phyloP scores from a whole-genome alignment of 1,284 basidiomycete genomes.

The Amylostereum areolatum region DNA sequence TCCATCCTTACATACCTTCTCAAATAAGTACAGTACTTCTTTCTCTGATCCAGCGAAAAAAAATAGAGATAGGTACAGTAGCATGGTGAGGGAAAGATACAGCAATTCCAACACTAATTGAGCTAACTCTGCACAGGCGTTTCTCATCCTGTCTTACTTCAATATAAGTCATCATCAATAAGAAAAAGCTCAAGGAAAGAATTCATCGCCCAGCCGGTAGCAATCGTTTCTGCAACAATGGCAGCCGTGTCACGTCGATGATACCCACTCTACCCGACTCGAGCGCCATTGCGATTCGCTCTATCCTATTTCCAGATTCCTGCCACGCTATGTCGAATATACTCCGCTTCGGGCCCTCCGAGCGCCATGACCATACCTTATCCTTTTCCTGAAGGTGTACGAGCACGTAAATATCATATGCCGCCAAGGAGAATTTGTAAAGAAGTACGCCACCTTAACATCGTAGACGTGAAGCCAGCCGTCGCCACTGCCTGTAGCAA shows the following conservation, averaged over 20 bases:
- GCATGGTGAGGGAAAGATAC: too few species aligned
- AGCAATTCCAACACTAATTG: too few species aligned
- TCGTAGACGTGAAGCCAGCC: conserved; percentile 56
- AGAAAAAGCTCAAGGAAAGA: background rate
- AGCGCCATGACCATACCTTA: conserved; percentile 54
- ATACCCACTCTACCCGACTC: conserved; percentile 50
- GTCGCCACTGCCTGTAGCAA: conserved; percentile 58
- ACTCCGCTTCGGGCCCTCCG: conserved; percentile 41
- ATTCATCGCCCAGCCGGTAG: background rate
- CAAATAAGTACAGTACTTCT: too few species aligned
- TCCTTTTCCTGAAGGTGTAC: conserved; percentile 29
- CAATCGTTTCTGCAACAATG: conserved; percentile 20
- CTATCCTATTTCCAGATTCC: conserved; percentile 28
- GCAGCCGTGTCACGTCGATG: conserved; percentile 44
- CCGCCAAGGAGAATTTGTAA: background rate
- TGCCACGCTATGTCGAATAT: conserved; percentile 68
- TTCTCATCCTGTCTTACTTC: too few species aligned
- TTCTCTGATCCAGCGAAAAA: too few species aligned
- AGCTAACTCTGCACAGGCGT: too few species aligned
- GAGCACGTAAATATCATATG: background rate
- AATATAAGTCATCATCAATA: background rate
- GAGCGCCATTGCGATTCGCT: conserved; percentile 54
- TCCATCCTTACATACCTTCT: too few species aligned
- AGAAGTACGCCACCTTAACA: conserved; percentile 26
- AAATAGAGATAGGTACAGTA: too few species aligned